Percentiles rank a stretch among this genome's conserved stretches.
Evolutionary conservation across 768 basidiomycete genomes (phyloP).

Genomic region (Lentinus brumalis): DNA sequence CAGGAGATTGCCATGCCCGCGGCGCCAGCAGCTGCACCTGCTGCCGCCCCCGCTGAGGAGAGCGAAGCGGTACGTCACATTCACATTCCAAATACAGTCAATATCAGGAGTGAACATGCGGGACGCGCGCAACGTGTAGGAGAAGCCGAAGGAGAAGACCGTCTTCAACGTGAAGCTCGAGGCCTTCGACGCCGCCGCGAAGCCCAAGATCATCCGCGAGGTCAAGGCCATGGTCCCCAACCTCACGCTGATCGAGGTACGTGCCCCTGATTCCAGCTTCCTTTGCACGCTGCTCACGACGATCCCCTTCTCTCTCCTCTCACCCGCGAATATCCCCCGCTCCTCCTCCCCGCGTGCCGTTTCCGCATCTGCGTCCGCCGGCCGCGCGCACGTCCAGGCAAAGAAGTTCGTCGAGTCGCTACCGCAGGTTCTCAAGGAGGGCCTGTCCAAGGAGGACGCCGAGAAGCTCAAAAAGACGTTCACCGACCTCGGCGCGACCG

Average conservation of each 20-base stretch:
- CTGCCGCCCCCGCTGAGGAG: conserved; percentile 57
- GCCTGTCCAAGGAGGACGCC: conserved; percentile 93
- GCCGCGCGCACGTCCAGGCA: conserved; percentile 56
- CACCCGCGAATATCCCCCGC: background rate
- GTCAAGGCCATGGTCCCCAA: conserved; percentile 95
- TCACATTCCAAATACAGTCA: background rate
- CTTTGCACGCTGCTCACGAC: background rate
- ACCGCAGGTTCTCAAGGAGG: conserved; percentile 93
- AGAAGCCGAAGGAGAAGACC: conserved; percentile 99
- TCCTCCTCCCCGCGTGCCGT: background rate
- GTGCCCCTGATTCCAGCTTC: conserved; percentile 33
- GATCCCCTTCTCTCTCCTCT: background rate
- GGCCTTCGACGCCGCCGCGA: conserved; percentile 87
- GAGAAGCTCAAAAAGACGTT: conserved; percentile 95
- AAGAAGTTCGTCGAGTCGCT: conserved; percentile 99
- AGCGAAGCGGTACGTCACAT: conserved; percentile 55
- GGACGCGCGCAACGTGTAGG: conserved; percentile 43
- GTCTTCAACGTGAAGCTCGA: conserved; percentile 94
- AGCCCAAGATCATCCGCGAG: conserved; percentile 97
- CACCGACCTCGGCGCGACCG: conserved; percentile 84
- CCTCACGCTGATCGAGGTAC: conserved; percentile 94
- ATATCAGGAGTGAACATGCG: background rate
- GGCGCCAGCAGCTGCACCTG: conserved; percentile 56
- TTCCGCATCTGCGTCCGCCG: background rate
- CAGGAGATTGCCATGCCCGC: conserved; percentile 95